phyloP scores from a whole-genome alignment of 345 rosid genomes.

The Brassica incana region DNA sequence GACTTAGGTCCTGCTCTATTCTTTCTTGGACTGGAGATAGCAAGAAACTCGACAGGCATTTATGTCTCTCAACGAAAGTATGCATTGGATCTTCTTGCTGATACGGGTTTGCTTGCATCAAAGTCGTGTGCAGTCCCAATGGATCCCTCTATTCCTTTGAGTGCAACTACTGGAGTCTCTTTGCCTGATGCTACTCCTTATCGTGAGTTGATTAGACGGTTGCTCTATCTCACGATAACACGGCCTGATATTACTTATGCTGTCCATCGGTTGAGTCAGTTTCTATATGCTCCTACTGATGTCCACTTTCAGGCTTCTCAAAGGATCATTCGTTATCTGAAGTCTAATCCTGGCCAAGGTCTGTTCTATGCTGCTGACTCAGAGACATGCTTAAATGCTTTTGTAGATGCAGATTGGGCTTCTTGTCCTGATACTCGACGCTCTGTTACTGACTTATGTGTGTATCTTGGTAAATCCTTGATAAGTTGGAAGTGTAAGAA shows the following conservation, averaged over 20 bases:
- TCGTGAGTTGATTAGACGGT: neutral
- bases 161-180: neutral
- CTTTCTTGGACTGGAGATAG: neutral
- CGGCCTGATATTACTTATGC: neutral
- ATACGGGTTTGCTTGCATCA: neutral
- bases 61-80: neutral
- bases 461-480: no score
- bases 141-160: neutral
- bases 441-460: no score
- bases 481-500: neutral
- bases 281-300: neutral
- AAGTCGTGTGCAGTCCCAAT: neutral
- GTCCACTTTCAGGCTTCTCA: neutral
- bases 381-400: neutral
- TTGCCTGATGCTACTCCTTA: neutral
- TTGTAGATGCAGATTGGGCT: neutral
- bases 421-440: neutral
- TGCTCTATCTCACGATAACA: neutral
- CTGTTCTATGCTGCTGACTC: neutral
- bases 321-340: neutral
- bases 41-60: neutral
- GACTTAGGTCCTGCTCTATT: neutral
- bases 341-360: neutral
- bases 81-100: neutral
- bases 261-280: neutral